Evolutionary conservation across 768 basidiomycete species (phyloP).

Genomic region (Nidularia sp.): DNA sequence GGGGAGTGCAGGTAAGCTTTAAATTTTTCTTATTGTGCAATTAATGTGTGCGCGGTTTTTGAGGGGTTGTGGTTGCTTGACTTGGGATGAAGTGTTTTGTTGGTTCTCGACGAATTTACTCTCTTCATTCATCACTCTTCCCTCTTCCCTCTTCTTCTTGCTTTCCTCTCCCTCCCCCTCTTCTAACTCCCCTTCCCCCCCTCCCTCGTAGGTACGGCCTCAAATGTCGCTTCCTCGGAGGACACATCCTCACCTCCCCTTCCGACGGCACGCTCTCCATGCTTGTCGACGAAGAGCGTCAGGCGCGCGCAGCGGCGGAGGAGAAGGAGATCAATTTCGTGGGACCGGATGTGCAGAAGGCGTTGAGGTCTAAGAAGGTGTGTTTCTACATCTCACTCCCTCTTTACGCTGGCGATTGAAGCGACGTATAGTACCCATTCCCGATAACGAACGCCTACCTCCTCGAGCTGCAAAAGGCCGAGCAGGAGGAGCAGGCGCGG

Average conservation of each 20-base stretch:
- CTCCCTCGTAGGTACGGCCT: slow-evolving; percentile 56
- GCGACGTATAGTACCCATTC: slow-evolving; percentile 15
- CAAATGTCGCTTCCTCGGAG: slow-evolving; percentile 88
- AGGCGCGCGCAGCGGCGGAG: slow-evolving; percentile 38
- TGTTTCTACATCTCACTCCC: slow-evolving; percentile 4
- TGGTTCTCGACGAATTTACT: too few relatives aligned
- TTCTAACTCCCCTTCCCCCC: background rate
- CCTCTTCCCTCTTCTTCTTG: too few relatives aligned
- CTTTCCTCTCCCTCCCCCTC: too few relatives aligned
- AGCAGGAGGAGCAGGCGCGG: background rate
- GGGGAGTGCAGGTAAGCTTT: slow-evolving; percentile 63
- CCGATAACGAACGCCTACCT: slow-evolving; percentile 64
- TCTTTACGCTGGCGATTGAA: background rate
- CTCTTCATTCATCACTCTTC: too few relatives aligned
- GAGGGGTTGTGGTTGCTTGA: too few relatives aligned
- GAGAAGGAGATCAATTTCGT: slow-evolving; percentile 70
- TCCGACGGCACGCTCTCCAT: slow-evolving; percentile 37
- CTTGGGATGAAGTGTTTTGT: too few relatives aligned
- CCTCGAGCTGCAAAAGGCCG: slow-evolving; percentile 33
- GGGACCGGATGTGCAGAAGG: slow-evolving; percentile 50
- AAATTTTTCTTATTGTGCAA: too few relatives aligned
- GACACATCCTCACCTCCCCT: slow-evolving; percentile 54
- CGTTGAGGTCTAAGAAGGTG: slow-evolving; percentile 69
- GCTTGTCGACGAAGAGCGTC: slow-evolving; percentile 55
- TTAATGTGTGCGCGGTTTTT: too few relatives aligned